phyloP scores from a whole-genome alignment of 2,329 filamentous ascomycete genomes.

The Sporothrix curviconia region DNA sequence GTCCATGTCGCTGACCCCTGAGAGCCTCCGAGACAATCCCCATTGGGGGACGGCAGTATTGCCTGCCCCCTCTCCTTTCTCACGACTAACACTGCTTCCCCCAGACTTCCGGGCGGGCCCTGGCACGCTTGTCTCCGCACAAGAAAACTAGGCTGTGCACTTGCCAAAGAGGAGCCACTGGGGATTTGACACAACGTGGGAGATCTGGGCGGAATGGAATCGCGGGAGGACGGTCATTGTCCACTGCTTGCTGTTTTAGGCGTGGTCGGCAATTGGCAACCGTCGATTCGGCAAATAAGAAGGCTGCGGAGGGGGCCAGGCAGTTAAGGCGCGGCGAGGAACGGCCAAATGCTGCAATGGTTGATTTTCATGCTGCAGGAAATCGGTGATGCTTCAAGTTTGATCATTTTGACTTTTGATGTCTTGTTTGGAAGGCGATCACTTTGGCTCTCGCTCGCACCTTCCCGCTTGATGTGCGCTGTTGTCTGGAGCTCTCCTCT shows the following conservation, averaged over 20 bases:
- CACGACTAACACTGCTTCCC: background rate
- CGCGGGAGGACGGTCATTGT: background rate
- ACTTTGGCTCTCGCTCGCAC: background rate
- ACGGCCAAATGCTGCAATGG: background rate
- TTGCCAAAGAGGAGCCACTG: no score
- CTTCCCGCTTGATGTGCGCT: no score
- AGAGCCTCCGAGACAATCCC: background rate
- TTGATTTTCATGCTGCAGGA: background rate
- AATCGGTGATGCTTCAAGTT: background rate
- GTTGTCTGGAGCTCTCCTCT: no score
- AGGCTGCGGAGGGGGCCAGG: no score
- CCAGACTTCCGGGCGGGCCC: background rate
- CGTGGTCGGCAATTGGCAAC: constrained; percentile 13
- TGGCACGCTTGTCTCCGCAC: background rate
- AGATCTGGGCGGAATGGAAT: background rate
- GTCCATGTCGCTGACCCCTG: background rate
- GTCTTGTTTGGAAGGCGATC: background rate
- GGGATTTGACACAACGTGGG: no score
- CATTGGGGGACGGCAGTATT: constrained; percentile 4
- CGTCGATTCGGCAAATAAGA: constrained; percentile 13
- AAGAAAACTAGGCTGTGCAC: no score
- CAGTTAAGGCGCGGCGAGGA: no score
- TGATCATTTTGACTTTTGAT: no score
- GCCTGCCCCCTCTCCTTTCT: background rate
- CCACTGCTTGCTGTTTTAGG: background rate